These are phyloP conservation scores for Escallonia herrerae DNA, from an alignment of 129 eudicot species.

Conservation along the genomic window DNA sequence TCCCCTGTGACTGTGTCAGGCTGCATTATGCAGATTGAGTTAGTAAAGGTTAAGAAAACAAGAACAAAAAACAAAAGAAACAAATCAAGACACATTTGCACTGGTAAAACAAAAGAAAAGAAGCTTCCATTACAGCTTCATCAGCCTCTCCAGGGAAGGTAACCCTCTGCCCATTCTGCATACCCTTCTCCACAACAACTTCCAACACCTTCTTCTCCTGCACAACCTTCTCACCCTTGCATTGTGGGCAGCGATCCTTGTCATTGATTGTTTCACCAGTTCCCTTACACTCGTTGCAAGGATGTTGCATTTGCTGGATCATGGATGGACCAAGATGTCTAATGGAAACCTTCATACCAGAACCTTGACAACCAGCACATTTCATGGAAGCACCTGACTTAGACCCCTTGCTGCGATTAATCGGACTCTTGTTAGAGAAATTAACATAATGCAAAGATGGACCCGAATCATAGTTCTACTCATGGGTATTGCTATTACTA, in stretches of 20 bases:
- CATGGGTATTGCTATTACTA: background rate
- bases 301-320: slow-evolving; percentile 72
- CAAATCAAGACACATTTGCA: background rate
- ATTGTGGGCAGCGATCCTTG: slow-evolving; percentile 61
- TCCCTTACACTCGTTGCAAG: slow-evolving; percentile 73
- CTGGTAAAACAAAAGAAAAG: background rate
- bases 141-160: slow-evolving; percentile 78
- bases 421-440: background rate
- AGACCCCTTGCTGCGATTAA: slow-evolving; percentile 60
- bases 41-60: background rate
- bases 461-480: background rate
- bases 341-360: slow-evolving; percentile 62
- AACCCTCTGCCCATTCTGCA: slow-evolving; percentile 66
- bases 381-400: slow-evolving; percentile 76
- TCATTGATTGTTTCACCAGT: slow-evolving; percentile 62
- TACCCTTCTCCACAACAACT: slow-evolving; percentile 66
- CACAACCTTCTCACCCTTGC: slow-evolving; percentile 66
- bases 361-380: slow-evolving; percentile 77
- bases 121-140: slow-evolving; percentile 44
- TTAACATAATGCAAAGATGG: background rate
- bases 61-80: background rate
- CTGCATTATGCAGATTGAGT: slow-evolving; percentile 22
- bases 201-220: slow-evolving; percentile 72
- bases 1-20: slow-evolving; percentile 77
- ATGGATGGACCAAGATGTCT: slow-evolving; percentile 78